A percentile compares a stretch with the other conserved stretches of the same genome.
Evolutionary conservation across 306 rosid species (phyloP).

Genomic region (Cicer chorassanicum): DNA sequence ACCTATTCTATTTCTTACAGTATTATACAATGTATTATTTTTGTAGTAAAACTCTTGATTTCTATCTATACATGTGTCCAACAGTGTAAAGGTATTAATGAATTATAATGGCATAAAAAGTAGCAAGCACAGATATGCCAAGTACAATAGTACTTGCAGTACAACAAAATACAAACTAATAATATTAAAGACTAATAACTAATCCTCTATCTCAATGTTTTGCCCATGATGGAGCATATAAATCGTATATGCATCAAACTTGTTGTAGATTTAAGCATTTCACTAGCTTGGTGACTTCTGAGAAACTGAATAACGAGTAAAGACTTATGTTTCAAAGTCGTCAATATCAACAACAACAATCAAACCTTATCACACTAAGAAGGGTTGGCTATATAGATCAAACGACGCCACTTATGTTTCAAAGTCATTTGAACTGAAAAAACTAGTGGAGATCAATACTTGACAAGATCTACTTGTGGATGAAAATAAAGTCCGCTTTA

Average conservation of each 20-base stretch:
- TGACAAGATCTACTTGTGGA: not conserved
- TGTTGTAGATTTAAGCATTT: not conserved
- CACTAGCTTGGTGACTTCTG: constrained; percentile 1
- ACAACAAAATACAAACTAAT: not conserved
- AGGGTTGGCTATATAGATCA: too few species aligned
- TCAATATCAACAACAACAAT: too few species aligned
- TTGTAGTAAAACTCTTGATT: constrained; percentile 16
- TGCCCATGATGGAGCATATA: constrained; percentile 1
- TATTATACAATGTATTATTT: constrained; percentile 8
- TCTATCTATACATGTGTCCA: constrained; percentile 11
- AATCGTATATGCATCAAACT: constrained; percentile 8
- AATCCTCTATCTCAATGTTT: constrained; percentile 15
- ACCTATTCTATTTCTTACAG: constrained; percentile 28
- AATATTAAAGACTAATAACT: constrained; percentile 16
- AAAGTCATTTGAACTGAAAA: constrained; percentile 32
- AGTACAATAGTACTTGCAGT: constrained; percentile 11
- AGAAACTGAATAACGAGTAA: constrained; percentile 4
- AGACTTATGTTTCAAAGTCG: not conserved
- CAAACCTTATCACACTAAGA: too few species aligned
- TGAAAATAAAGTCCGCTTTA: constrained; percentile 1
- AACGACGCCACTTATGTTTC: not conserved
- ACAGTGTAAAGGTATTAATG: constrained; percentile 32
- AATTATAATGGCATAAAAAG: constrained; percentile 25
- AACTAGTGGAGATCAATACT: constrained; percentile 21
- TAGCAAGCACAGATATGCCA: not conserved